Evolutionary conservation across 164 flowering plant species (phyloP).

Genomic region (Cinnamomum micranthum): DNA sequence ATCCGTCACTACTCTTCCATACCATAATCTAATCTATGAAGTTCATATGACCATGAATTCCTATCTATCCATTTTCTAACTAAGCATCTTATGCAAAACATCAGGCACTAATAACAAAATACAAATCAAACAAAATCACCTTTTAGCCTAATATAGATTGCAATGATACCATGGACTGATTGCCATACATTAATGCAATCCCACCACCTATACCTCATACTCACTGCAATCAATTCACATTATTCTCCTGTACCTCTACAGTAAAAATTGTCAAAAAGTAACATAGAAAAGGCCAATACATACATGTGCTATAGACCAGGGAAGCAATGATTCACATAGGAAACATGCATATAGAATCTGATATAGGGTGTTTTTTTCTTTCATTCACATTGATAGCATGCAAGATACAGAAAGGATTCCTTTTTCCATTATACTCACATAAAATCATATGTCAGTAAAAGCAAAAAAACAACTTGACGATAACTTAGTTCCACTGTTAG

Average conservation of each 20-base stretch:
- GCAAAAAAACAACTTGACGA: constrained; percentile 10
- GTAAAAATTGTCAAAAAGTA: not conserved
- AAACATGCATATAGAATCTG: constrained; percentile 3
- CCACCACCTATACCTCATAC: too few species aligned
- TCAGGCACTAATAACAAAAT: too few species aligned
- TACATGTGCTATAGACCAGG: not conserved
- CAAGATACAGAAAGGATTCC: constrained; percentile 23
- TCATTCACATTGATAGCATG: not conserved
- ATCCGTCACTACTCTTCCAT: too few species aligned
- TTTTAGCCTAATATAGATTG: too few species aligned
- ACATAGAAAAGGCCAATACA: not conserved
- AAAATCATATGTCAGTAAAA: constrained; percentile 32
- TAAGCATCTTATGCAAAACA: too few species aligned
- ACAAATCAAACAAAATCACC: too few species aligned
- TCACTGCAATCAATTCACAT: not conserved
- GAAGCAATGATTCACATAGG: not conserved
- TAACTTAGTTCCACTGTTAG: constrained; percentile 34
- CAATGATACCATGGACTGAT: too few species aligned
- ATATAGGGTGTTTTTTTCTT: not conserved
- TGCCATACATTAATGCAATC: too few species aligned
- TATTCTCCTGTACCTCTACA: not conserved
- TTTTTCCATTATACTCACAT: constrained; percentile 22
- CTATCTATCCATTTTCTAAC: too few species aligned
- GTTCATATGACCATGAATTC: too few species aligned
- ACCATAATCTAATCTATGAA: too few species aligned